Evolutionary conservation across 164 flowering plant genomes (phyloP), one percentile per base, ranked within the genome.

Genomic region (Aristolochia contorta): DNA sequence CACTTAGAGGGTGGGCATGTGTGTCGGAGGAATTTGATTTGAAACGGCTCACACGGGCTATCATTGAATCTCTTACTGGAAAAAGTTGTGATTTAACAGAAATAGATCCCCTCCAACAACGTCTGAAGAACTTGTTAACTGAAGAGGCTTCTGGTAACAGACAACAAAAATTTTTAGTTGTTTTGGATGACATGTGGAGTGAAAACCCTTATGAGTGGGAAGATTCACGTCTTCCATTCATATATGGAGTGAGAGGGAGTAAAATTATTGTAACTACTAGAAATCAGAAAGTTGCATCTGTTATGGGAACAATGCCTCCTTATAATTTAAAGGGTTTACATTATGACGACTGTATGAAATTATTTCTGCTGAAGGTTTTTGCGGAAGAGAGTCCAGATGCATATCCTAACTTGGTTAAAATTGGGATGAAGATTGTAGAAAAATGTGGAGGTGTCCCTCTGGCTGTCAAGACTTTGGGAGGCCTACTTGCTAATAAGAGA

Each of bases 181-280:
- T 67, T n/a, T 20, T 67, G 15, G 70, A 67, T 67, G 65, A 61
- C 37, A 60, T 67, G n/a, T 67, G 65, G 70, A 67, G 23, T 56
- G 70, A 56, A 32, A 49, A 24, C 16, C 25, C 15, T 16, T 24
- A 13, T n/a, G 56, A 56, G 6, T 67, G 65, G 60, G 65, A 54
- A 12, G n/a, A 14, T 1, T 49, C 61, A 20, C n/a, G 6, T 12
- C 20, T 15, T 47, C 65, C 65, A 10, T 61, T 67, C 13, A 54
- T 21, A 55, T 22, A 6, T 21, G 60, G 60, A 20, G 60, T 8
- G 23, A 56, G 23, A n/a, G 65, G 70, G 47, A 67, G 70, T 61
- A 67, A 55, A 41, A 41, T 61, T 21, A 6, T 72, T 23, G 55
- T 68, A 33, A 72, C 75, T 15, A 64, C 69, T 14, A 37, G 60